Conservation (phyloP, 495 filamentous ascomycete genomes). For the Aspergillus mulundensis region DNA sequence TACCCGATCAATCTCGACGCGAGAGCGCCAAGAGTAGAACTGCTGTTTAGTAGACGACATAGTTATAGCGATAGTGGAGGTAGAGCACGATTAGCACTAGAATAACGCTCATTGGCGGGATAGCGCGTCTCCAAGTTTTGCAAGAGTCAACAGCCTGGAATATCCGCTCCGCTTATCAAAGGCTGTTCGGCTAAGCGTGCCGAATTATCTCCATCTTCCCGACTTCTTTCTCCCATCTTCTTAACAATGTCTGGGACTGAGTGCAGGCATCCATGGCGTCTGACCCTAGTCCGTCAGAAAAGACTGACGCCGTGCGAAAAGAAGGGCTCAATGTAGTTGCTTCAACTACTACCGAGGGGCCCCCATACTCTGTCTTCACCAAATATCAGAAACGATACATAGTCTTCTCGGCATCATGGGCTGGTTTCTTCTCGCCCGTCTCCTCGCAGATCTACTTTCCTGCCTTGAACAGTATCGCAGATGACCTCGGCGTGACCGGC, state of each 20-base stretch:
- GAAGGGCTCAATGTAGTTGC: neutral
- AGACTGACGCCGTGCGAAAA: neutral
- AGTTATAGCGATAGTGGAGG: neutral
- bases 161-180: neutral
- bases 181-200: neutral
- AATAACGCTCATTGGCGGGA: neutral
- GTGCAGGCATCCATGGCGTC: neutral
- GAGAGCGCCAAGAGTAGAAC: no score
- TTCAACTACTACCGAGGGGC: neutral
- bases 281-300: neutral
- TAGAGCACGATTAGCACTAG: neutral
- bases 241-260: neutral
- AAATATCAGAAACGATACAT: conserved; percentile 12
- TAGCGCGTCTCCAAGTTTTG: no score
- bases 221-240: neutral
- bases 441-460: conserved; percentile 50
- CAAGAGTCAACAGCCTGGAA: neutral
- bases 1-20: no score
- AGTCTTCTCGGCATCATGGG: conserved; percentile 27
- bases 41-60: no score
- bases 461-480: conserved; percentile 37
- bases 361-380: conserved; percentile 9
- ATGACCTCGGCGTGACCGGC: conserved; percentile 34
- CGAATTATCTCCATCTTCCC: neutral
- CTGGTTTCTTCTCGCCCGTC: conserved; percentile 35